Evolutionary conservation across 257 asterid species (phyloP).

Genomic region (Apocynum venetum): DNA sequence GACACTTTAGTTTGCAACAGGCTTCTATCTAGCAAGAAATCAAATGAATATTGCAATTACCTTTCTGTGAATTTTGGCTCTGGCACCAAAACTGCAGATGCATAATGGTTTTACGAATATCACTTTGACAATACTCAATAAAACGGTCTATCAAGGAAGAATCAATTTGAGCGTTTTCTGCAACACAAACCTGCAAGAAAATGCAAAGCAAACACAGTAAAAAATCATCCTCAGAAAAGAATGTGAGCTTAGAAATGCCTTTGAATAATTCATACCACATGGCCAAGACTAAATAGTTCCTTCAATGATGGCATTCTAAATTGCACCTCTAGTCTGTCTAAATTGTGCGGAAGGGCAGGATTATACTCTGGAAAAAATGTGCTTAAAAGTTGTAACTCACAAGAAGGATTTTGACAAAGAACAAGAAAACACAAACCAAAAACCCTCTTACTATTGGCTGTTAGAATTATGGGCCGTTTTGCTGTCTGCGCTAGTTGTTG

Average conservation of each 20-base stretch:
- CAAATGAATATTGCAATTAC: slow-evolving; percentile 34
- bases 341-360: slow-evolving; percentile 77
- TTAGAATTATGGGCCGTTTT: slow-evolving; percentile 94
- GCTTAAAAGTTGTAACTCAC: slow-evolving; percentile 19
- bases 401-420: slow-evolving; percentile 9
- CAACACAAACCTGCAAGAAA: slow-evolving; percentile 63
- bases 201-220: slow-evolving; percentile 21
- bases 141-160: slow-evolving; percentile 68
- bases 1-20: background rate
- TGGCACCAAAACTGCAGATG: slow-evolving; percentile 95
- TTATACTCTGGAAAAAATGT: slow-evolving; percentile 43
- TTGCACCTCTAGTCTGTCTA: slow-evolving; percentile 64
- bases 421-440: slow-evolving; percentile 7
- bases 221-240: slow-evolving; percentile 8
- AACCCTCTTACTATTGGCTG: slow-evolving; percentile 79
- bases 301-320: slow-evolving; percentile 53
- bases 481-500: slow-evolving; percentile 88
- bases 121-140: slow-evolving; percentile 61
- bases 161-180: slow-evolving; percentile 55
- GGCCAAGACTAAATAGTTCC: slow-evolving; percentile 61
- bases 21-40: slow-evolving; percentile 11
- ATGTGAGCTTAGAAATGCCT: slow-evolving; percentile 1
- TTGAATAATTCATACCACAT: slow-evolving; percentile 44
- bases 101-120: slow-evolving; percentile 83
- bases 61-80: slow-evolving; percentile 50